Evolutionary conservation across 768 basidiomycete species (phyloP).

Genomic region (Tulasnella sp.): DNA sequence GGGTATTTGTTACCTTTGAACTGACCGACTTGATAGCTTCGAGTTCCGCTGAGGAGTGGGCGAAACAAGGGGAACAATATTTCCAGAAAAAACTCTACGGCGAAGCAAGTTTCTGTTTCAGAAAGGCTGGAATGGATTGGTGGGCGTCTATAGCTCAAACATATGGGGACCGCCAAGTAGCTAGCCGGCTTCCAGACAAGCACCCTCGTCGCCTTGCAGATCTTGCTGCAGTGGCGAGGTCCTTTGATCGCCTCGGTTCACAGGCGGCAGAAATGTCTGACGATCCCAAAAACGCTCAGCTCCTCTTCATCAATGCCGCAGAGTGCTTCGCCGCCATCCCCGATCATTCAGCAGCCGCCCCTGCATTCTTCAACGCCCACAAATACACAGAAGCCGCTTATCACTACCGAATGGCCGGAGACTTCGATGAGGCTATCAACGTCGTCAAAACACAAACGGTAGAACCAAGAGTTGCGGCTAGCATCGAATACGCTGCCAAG

Average conservation of each 20-base stretch:
- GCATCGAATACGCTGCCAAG: constrained; percentile 47
- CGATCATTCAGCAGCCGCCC: neutral
- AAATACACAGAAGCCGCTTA: constrained; percentile 24
- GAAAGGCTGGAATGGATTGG: constrained; percentile 20
- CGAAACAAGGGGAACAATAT: neutral
- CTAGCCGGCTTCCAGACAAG: neutral
- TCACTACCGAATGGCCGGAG: constrained; percentile 13
- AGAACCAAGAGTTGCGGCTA: constrained; percentile 35
- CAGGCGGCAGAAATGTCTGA: neutral
- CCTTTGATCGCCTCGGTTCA: neutral
- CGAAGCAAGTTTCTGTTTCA: constrained; percentile 20
- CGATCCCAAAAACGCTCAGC: neutral
- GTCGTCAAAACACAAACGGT: constrained; percentile 39
- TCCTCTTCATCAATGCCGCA: neutral
- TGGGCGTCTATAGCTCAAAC: neutral
- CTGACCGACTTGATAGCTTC: neutral
- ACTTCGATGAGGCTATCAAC: constrained; percentile 22
- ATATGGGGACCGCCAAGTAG: neutral
- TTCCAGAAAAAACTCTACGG: constrained; percentile 11
- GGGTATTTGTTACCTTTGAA: neutral
- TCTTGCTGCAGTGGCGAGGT: neutral
- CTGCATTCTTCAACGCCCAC: neutral
- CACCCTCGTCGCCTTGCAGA: neutral
- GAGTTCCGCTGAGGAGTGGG: constrained; percentile 13
- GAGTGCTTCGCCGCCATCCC: neutral